Evolutionary conservation across 495 filamentous ascomycete genomes (phyloP).

Genomic region (Entonaema liquescens): DNA sequence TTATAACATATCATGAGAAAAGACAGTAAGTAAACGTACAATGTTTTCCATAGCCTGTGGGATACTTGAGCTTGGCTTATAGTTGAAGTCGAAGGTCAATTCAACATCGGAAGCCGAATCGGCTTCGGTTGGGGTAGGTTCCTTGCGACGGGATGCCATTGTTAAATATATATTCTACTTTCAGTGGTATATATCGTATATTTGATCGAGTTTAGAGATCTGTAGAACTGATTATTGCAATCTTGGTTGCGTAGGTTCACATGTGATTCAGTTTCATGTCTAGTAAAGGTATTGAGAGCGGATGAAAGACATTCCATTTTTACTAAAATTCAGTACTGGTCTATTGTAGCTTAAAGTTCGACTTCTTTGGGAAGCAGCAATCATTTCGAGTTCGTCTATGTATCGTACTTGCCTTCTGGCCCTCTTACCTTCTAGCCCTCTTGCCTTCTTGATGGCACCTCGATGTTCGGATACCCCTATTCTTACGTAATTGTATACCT

Average conservation of each 20-base stretch:
- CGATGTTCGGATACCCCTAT: neutral
- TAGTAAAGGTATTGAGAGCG: neutral
- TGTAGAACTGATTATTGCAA: neutral
- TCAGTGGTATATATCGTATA: neutral
- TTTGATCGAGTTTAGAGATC: neutral
- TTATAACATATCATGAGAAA: neutral
- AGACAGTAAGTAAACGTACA: constrained; percentile 17
- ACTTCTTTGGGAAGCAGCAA: neutral
- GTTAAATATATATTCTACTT: neutral
- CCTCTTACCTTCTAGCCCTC: neutral
- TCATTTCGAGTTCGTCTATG: neutral
- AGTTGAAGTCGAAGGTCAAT: constrained; percentile 6
- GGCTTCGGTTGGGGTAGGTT: constrained; percentile 26
- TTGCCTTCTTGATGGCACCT: neutral
- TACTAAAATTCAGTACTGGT: neutral
- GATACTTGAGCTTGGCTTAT: constrained; percentile 17
- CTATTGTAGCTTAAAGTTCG: neutral
- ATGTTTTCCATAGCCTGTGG: constrained; percentile 38
- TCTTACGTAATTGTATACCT: neutral
- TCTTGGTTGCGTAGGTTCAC: neutral
- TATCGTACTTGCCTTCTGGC: too few relatives aligned
- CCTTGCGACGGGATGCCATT: constrained; percentile 29
- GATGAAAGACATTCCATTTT: neutral
- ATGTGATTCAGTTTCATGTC: neutral
- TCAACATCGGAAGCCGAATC: constrained; percentile 31